These are phyloP conservation scores for Allodekkera sacchari DNA, from an alignment of 805 yeast species.

Conservation along the genomic window DNA sequence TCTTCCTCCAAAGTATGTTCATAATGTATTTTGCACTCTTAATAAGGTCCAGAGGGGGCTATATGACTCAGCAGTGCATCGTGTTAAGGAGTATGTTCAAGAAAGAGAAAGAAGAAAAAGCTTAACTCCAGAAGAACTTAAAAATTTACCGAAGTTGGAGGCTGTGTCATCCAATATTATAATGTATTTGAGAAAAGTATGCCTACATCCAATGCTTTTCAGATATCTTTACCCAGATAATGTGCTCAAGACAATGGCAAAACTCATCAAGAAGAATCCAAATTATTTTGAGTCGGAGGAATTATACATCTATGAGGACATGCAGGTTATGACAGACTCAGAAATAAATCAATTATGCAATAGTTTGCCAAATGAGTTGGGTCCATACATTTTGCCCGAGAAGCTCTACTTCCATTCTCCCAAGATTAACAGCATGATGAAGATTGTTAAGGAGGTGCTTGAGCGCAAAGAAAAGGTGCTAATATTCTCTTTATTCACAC, in stretches of 20 bases:
- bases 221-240: constrained; percentile 54
- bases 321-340: constrained; percentile 90
- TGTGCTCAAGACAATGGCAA: constrained; percentile 57
- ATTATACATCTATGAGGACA: constrained; percentile 79
- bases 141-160: constrained; percentile 20
- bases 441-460: constrained; percentile 51
- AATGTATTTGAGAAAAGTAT: constrained; percentile 87
- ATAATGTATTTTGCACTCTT: constrained; percentile 59
- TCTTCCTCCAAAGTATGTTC: constrained; percentile 68
- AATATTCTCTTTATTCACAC: constrained; percentile 88
- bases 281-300: constrained; percentile 69
- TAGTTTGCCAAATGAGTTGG: constrained; percentile 60
- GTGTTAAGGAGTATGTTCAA: constrained; percentile 30
- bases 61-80: constrained; percentile 51
- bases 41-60: constrained; percentile 44
- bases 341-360: constrained; percentile 73
- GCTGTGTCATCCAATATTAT: constrained; percentile 48
- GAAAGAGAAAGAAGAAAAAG: constrained; percentile 37
- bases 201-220: constrained; percentile 85
- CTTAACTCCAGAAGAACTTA: constrained; percentile 26
- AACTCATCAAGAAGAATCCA: constrained; percentile 71
- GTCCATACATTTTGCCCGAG: constrained; percentile 42
- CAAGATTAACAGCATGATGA: constrained; percentile 51
- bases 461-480: constrained; percentile 56
- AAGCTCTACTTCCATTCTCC: constrained; percentile 59